Evolutionary conservation across 2,329 filamentous ascomycete species (phyloP).

Genomic region (Colletotrichum nymphaeae): DNA sequence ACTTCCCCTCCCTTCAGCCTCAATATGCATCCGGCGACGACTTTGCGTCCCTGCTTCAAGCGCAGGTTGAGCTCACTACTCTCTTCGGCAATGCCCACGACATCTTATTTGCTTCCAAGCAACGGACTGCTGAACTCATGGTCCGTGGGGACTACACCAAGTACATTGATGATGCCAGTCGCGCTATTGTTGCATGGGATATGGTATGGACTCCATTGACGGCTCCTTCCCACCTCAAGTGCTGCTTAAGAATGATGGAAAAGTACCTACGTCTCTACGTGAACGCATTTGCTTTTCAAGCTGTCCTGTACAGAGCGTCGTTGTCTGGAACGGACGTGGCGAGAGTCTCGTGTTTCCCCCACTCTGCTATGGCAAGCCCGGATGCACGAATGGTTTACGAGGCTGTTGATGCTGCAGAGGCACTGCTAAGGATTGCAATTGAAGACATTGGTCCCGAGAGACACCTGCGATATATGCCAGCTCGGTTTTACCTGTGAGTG

Average conservation of each 20-base stretch:
- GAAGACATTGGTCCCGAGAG: conserved; percentile 67
- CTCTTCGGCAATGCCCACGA: conserved; percentile 48
- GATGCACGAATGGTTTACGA: conserved; percentile 76
- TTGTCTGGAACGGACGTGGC: conserved; percentile 44
- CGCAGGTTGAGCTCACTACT: conserved; percentile 76
- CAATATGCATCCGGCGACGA: conserved; percentile 70
- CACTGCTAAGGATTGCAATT: conserved; percentile 68
- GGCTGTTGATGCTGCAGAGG: conserved; percentile 72
- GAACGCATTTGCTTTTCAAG: conserved; percentile 81
- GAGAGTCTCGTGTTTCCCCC: conserved; percentile 59
- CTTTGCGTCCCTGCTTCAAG: conserved; percentile 76
- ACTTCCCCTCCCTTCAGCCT: conserved; percentile 75
- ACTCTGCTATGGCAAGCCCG: conserved; percentile 63
- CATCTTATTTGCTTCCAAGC: conserved; percentile 34
- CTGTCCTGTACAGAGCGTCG: conserved; percentile 65
- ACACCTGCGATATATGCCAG: conserved; percentile 71
- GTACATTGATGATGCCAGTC: conserved; percentile 31
- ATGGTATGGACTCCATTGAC: conserved; percentile 5
- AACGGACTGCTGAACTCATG: conserved; percentile 29
- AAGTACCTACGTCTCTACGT: conserved; percentile 79
- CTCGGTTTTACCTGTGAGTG: conserved; percentile 70
- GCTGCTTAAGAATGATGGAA: conserved; percentile 75
- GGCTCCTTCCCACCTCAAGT: conserved; percentile 73
- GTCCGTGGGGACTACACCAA: conserved; percentile 31
- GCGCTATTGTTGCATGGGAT: conserved; percentile 19